These are phyloP conservation scores for Periconia sp. DNA, from an alignment of 2,329 filamentous ascomycete genomes.

Conservation along the genomic window DNA sequence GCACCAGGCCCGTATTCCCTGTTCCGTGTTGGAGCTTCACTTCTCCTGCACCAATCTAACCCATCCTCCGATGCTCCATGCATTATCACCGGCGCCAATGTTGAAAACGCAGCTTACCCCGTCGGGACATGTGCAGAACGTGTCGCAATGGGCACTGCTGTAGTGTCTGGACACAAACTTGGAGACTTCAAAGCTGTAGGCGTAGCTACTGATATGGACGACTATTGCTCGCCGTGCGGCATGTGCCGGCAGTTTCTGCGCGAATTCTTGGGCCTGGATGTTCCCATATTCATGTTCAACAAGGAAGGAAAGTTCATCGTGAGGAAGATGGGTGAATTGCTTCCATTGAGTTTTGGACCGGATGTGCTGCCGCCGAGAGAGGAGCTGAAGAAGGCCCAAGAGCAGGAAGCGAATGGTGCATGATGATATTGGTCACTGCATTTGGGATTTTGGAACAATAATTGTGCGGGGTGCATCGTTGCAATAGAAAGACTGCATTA, in stretches of 20 bases:
- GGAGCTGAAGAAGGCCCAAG: constrained; percentile 29
- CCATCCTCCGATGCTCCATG: constrained; percentile 40
- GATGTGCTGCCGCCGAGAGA: constrained; percentile 47
- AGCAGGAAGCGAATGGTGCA: constrained; percentile 16
- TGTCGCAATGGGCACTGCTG: constrained; percentile 77
- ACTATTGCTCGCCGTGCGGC: constrained; percentile 69
- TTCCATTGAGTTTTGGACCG: constrained; percentile 58
- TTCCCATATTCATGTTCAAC: constrained; percentile 91
- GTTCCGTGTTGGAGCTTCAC: constrained; percentile 84
- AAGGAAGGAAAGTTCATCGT: constrained; percentile 73
- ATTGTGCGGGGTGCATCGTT: no score
- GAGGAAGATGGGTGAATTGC: constrained; percentile 64
- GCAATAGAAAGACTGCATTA: neutral
- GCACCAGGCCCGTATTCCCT: constrained; percentile 74
- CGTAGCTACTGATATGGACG: constrained; percentile 74
- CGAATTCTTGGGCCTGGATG: constrained; percentile 52
- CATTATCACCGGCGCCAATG: constrained; percentile 67
- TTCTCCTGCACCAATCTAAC: constrained; percentile 55
- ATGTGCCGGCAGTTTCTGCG: constrained; percentile 86
- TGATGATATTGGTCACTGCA: no score
- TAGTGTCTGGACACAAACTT: constrained; percentile 58
- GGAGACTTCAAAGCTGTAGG: constrained; percentile 68
- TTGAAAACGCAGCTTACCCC: constrained; percentile 92
- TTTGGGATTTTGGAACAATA: no score
- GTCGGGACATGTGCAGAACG: constrained; percentile 96